Percentiles rank a stretch among this genome's conserved stretches.
Evolutionary conservation across 2,329 filamentous ascomycete genomes (phyloP).

Genomic region (Leptographium wingfieldii): DNA sequence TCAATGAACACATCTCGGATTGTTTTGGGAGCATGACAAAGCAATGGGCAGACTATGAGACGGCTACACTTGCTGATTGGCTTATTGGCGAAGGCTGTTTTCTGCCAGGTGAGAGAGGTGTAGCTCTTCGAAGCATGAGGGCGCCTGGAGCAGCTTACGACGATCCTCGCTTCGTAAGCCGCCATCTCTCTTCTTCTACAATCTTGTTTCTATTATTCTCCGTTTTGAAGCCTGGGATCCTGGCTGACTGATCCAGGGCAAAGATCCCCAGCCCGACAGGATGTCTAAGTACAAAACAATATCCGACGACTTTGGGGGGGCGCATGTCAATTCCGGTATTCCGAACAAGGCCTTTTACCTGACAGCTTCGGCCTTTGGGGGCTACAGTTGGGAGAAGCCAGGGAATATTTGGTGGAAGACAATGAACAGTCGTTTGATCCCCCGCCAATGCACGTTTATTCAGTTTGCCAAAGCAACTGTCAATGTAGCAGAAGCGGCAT

Average conservation of each 20-base stretch:
- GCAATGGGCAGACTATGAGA: conserved; percentile 35
- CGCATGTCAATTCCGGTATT: conserved; percentile 44
- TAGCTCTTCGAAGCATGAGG: conserved; percentile 42
- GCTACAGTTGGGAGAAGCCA: conserved; percentile 40
- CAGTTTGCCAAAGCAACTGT: conserved; percentile 38
- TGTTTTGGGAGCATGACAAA: conserved; percentile 46
- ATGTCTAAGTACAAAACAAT: conserved; percentile 29
- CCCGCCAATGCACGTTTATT: conserved; percentile 28
- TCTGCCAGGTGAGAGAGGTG: conserved; percentile 35
- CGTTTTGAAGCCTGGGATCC: background rate
- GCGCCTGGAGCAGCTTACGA: conserved; percentile 39
- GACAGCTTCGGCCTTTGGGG: conserved; percentile 32
- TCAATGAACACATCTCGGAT: conserved; percentile 45
- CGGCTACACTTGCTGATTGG: conserved; percentile 36
- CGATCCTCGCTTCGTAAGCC: conserved; percentile 34
- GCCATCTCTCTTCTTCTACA: background rate
- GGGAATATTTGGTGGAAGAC: conserved; percentile 41
- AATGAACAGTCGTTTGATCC: conserved; percentile 29
- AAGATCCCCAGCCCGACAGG: conserved; percentile 38
- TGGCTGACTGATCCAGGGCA: conserved; percentile 22
- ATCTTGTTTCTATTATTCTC: no score
- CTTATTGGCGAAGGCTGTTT: conserved; percentile 41
- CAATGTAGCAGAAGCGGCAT: conserved; percentile 30
- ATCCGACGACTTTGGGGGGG: conserved; percentile 36
- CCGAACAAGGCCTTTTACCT: conserved; percentile 46